Conservation (phyloP, 2,329 filamentous ascomycete genomes). For the Xylariaceae sp. region DNA sequence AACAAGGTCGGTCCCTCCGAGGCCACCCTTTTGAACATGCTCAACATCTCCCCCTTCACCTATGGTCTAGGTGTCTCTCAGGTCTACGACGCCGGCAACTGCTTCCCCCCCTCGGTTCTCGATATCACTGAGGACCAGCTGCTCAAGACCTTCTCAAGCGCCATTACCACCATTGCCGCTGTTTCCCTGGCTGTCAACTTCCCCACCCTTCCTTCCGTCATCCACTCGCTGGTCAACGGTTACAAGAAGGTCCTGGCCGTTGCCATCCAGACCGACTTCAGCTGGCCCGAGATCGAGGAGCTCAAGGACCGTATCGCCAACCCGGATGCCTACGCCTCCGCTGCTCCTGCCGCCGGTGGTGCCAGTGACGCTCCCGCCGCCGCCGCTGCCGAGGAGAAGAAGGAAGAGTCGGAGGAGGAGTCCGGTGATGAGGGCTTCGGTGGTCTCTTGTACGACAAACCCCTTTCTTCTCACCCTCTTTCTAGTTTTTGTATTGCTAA, state of each 20-base stretch:
- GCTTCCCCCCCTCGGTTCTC: constrained; percentile 78
- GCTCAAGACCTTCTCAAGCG: constrained; percentile 73
- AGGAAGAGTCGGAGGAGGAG: constrained; percentile 66
- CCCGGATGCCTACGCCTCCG: constrained; percentile 89
- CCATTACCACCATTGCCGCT: constrained; percentile 81
- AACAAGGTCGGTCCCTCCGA: constrained; percentile 97
- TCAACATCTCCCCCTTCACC: constrained; percentile 99
- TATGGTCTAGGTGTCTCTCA: constrained; percentile 96
- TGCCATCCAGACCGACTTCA: constrained; percentile 84
- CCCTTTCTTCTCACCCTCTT: not conserved
- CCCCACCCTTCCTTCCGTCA: constrained; percentile 92
- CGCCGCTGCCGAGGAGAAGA: constrained; percentile 54
- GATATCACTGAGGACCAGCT: constrained; percentile 96
- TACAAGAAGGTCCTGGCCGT: constrained; percentile 97
- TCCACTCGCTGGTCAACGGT: constrained; percentile 92
- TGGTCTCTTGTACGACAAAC: constrained; percentile 69
- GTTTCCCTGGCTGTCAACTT: constrained; percentile 91
- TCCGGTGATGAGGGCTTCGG: constrained; percentile 70
- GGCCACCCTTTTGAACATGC: constrained; percentile 98
- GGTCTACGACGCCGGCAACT: constrained; percentile 97
- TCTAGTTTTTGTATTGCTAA: constrained; percentile 33
- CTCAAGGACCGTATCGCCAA: constrained; percentile 99
- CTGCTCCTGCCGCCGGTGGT: constrained; percentile 66
- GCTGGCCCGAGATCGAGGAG: constrained; percentile 93
- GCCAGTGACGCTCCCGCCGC: constrained; percentile 46